Conservation (phyloP, 805 yeast species). For the Metschnikowia santaceciliae region DNA sequence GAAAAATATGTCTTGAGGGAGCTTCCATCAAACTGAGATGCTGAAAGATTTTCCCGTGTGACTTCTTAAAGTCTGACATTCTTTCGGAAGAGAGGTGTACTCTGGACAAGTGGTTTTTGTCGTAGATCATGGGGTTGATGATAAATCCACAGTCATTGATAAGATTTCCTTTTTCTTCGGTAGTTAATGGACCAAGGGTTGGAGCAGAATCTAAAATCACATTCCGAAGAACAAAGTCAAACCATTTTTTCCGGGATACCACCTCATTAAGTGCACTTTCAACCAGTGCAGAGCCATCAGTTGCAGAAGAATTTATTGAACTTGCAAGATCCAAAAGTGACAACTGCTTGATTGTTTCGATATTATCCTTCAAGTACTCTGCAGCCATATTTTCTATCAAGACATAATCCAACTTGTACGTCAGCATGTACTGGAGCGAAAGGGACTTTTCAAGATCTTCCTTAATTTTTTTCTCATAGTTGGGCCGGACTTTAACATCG, state of each 20-base stretch:
- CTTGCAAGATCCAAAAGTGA: slow-evolving; percentile 1
- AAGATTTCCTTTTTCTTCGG: slow-evolving; percentile 17
- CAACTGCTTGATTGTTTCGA: slow-evolving; percentile 4
- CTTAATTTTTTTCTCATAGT: slow-evolving; percentile 1
- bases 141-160: slow-evolving; percentile 13
- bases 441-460: slow-evolving; percentile 1
- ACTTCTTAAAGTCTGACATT: slow-evolving; percentile 19
- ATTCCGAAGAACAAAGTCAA: slow-evolving; percentile 13
- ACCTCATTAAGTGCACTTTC: slow-evolving; percentile 3
- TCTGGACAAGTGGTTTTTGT: slow-evolving; percentile 9
- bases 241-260: slow-evolving; percentile 10
- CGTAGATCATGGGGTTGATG: slow-evolving; percentile 13
- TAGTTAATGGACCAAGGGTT: slow-evolving; percentile 11
- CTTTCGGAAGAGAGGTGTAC: slow-evolving; percentile 19
- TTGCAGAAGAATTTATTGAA: neutral
- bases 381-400: slow-evolving; percentile 7
- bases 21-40: slow-evolving; percentile 20
- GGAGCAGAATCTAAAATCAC: slow-evolving; percentile 16
- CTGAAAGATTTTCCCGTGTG: slow-evolving; percentile 27
- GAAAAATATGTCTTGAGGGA: slow-evolving; percentile 22
- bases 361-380: slow-evolving; percentile 7
- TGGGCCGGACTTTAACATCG: neutral
- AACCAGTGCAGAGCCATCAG: neutral
- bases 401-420: slow-evolving; percentile 5
- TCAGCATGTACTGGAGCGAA: slow-evolving; percentile 1